Evolutionary conservation across 2,329 filamentous ascomycete species (phyloP).

Genomic region (Thermoascus crustaceus): DNA sequence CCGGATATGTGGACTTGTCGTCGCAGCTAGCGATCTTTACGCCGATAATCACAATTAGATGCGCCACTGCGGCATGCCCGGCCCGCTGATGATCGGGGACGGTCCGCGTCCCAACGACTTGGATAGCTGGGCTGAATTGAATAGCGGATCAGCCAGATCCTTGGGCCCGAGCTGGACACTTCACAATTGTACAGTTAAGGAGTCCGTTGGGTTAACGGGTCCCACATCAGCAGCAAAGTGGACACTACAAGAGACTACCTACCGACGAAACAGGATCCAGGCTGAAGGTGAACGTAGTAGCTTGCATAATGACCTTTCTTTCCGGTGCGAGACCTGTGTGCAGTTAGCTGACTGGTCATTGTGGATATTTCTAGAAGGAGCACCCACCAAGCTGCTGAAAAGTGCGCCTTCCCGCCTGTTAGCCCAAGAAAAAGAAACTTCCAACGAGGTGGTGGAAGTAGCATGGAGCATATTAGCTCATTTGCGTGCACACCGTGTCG

Average conservation of each 20-base stretch:
- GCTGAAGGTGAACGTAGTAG: conserved; percentile 81
- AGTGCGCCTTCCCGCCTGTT: conserved; percentile 54
- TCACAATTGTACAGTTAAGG: background rate
- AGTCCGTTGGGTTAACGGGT: conserved; percentile 1
- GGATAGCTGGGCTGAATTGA: background rate
- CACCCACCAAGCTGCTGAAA: conserved; percentile 67
- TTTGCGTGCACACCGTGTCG: conserved; percentile 14
- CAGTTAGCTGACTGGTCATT: conserved; percentile 14
- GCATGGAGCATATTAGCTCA: conserved; percentile 8
- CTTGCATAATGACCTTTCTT: conserved; percentile 79
- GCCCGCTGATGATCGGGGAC: background rate
- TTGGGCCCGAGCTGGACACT: conserved; percentile 1
- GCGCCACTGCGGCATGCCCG: conserved; percentile 1
- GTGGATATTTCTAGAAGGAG: conserved; percentile 5
- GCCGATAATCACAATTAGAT: background rate
- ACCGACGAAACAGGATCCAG: conserved; percentile 63
- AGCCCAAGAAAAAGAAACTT: conserved; percentile 12
- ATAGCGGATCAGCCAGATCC: background rate
- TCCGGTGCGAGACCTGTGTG: conserved; percentile 64
- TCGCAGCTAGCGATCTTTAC: conserved; percentile 1
- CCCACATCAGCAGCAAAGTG: background rate
- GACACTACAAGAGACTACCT: conserved; percentile 25
- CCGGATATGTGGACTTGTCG: background rate
- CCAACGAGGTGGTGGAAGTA: conserved; percentile 7
- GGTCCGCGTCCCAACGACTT: background rate